These are phyloP conservation scores for Lotmaria passim DNA, from an alignment of 208 protist genomes.

Conservation along the genomic window DNA sequence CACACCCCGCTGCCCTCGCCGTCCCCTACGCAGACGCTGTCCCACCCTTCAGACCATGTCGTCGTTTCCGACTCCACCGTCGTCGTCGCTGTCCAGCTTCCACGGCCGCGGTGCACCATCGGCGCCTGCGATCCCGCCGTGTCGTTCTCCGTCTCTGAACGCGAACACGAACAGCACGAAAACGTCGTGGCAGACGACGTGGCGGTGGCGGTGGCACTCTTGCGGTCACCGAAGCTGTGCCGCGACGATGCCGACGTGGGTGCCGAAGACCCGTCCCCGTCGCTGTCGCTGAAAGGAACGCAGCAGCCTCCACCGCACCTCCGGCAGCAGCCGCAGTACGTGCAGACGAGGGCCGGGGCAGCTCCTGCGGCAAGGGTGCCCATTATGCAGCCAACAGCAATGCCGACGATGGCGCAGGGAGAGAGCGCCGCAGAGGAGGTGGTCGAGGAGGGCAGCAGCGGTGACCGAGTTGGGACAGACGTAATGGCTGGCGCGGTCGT, in stretches of 20 bases:
- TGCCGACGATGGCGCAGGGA: neutral
- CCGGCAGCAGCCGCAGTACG: neutral
- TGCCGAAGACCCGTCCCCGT: neutral
- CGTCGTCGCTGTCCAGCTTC: neutral
- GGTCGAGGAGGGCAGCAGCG: neutral
- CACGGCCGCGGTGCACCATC: neutral
- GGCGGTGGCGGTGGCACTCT: neutral
- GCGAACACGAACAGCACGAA: too few species aligned
- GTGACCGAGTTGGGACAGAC: too few species aligned
- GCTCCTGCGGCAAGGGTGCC: neutral
- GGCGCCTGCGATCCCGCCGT: neutral
- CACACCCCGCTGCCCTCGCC: too few species aligned
- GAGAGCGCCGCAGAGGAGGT: neutral
- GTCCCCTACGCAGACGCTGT: too few species aligned
- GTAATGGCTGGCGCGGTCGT: neutral
- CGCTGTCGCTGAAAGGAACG: neutral
- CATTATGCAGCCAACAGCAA: neutral
- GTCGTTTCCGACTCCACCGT: neutral
- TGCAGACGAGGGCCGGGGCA: neutral
- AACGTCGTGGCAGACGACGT: neutral
- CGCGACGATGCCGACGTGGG: neutral
- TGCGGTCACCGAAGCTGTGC: neutral
- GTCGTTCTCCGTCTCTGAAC: neutral
- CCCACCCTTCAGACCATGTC: neutral
- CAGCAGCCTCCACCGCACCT: slow-evolving; percentile 1